A percentile compares a stretch with the other conserved stretches of the same genome.
Evolutionary conservation across 2,329 filamentous ascomycete species (phyloP).

Genomic region (Davidsoniella eucalypti): DNA sequence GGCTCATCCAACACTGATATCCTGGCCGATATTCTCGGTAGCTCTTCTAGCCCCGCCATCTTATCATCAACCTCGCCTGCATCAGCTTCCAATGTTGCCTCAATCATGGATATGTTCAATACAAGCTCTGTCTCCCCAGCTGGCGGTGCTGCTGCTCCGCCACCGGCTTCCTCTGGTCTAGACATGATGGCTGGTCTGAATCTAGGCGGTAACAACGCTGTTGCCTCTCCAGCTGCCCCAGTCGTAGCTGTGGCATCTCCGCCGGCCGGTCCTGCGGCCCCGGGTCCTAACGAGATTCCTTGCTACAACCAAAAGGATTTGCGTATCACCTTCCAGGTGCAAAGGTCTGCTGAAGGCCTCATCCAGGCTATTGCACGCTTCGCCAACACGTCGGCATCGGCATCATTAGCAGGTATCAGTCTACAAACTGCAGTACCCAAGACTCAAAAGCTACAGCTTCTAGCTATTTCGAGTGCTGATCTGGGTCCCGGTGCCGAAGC

Average conservation of each 20-base stretch:
- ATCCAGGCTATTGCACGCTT: conserved; percentile 77
- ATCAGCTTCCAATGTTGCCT: conserved; percentile 40
- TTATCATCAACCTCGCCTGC: conserved; percentile 26
- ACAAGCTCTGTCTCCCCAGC: conserved; percentile 25
- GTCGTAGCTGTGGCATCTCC: conserved; percentile 7
- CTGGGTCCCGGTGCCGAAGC: conserved; percentile 65
- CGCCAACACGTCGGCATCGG: conserved; percentile 54
- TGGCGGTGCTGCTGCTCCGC: conserved; percentile 17
- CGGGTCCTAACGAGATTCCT: conserved; percentile 38
- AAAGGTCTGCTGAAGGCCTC: conserved; percentile 61
- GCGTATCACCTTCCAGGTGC: conserved; percentile 63
- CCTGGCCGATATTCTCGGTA: conserved; percentile 79
- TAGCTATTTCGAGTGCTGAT: conserved; percentile 71
- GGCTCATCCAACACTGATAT: conserved; percentile 60
- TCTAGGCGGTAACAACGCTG: conserved; percentile 21
- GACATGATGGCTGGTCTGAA: conserved; percentile 32
- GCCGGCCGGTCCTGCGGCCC: conserved; percentile 21
- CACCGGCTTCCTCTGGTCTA: conserved; percentile 26
- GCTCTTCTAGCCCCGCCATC: conserved; percentile 35
- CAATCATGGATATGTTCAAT: conserved; percentile 84
- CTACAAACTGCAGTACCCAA: conserved; percentile 93
- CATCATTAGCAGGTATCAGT: conserved; percentile 54
- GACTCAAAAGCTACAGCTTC: conserved; percentile 81
- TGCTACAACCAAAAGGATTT: conserved; percentile 83
- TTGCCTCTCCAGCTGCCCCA: conserved; percentile 16